Base-by-base conservation (phyloP, 2,329 filamentous ascomycete genomes). In the Rachicladosporium sp. region DNA sequence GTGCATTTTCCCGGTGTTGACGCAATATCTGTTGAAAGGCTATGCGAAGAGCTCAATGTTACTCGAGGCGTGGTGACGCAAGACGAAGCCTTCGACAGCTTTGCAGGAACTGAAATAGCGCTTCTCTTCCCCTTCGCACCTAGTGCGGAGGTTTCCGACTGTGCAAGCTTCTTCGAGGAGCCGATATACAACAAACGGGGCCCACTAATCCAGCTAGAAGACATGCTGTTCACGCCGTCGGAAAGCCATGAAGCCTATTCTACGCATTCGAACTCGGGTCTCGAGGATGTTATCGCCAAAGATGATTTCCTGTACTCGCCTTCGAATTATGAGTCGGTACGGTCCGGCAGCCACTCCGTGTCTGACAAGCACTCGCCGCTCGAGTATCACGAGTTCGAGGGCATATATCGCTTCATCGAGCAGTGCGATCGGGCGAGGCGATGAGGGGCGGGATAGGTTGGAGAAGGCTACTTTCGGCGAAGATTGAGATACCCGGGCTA, bases 1-100 rank as follows among this genome's bases (percentile, higher is more conserved):
- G 78, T 96, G 2, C 80, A 87, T 23, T 96, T 98, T 54, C 87
- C 88, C 0, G 91, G 91, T 3, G 88, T 91, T 45, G 89, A 96
- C 53, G 78, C 78, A 1, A 75, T 80, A 10, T 84, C 83, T 0
- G 82, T 94, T 0, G 85, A 93, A 55, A 69, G 71, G 3, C 71
- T 98, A 1, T 95, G 88, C 57, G 77, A 85, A 35, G 91, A 98
- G 57, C 71, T 93, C 8, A 83, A 82, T n/a, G 71, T 98, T 6
- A 76, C 80, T 46, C 73, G 86, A 38, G 91, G 91, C 1, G 66
- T 83, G 3, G 74, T 96, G 3, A 67, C 73, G 9, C 81, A 96
- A 63, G 91, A 96, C 47, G 69, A 73, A 27, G 78, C 80, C 11
- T 93, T 93, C 50, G 75, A 84, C 40, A 54, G 61, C 5, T 75